phyloP scores from a whole-genome alignment of 371 early-diverging fungal species.

The Antonospora locustae region DNA sequence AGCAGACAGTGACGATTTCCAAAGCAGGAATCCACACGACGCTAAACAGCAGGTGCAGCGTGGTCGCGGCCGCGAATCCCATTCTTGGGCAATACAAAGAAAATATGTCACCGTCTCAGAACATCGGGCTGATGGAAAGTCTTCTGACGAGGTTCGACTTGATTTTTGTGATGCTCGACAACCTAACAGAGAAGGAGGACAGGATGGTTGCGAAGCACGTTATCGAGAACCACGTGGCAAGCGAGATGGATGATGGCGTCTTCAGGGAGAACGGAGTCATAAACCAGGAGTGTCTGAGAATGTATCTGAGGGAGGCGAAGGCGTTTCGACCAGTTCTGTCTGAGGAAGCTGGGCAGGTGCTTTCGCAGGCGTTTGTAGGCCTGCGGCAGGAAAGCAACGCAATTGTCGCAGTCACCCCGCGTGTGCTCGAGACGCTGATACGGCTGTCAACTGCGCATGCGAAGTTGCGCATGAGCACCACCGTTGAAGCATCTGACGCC shows the following conservation, averaged over 20 bases:
- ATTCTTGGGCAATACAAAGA: conserved; percentile 63
- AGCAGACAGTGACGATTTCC: conserved; percentile 87
- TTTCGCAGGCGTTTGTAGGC: conserved; percentile 41
- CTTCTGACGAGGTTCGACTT: conserved; percentile 58
- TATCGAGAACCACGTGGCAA: conserved; percentile 43
- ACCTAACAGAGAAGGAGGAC: conserved; percentile 62
- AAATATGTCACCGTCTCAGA: conserved; percentile 44
- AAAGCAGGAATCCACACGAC: conserved; percentile 95
- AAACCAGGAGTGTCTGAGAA: conserved; percentile 24
- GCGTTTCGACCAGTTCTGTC: conserved; percentile 40
- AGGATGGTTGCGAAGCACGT: conserved; percentile 51
- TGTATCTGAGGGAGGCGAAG: conserved; percentile 36
- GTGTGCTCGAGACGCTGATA: conserved; percentile 93
- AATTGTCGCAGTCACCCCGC: conserved; percentile 72
- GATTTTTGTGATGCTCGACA: conserved; percentile 83
- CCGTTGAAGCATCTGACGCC: conserved; percentile 59
- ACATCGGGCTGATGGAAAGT: conserved; percentile 55
- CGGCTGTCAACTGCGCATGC: conserved; percentile 93
- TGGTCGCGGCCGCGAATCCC: conserved; percentile 97
- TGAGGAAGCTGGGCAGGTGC: conserved; percentile 37
- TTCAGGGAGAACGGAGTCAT: no score
- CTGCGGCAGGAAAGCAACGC: conserved; percentile 47
- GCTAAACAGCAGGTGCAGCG: conserved; percentile 87
- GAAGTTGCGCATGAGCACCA: conserved; percentile 67
- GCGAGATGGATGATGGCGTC: conserved; percentile 20